Percentiles rank a stretch among this genome's conserved stretches.
Conservation (phyloP, 2,329 filamentous ascomycete genomes). For the Venturia aucupariae region DNA sequence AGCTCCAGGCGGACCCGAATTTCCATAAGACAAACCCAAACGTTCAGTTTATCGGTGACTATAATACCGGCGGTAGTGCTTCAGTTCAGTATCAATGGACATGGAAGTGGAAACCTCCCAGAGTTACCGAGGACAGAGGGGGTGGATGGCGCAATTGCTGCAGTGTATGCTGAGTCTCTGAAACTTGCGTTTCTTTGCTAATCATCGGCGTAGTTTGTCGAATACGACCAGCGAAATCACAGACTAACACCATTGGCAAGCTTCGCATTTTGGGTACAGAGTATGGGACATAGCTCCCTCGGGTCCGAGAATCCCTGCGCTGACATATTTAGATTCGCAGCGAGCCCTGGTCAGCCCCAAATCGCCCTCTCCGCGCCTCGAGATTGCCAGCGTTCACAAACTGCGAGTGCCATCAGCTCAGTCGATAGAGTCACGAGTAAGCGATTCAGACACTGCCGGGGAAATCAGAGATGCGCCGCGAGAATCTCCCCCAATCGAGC, state of each 20-base stretch:
- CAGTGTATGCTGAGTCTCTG: conserved; percentile 51
- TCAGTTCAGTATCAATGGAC: conserved; percentile 89
- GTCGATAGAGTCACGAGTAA: conserved; percentile 75
- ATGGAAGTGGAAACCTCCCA: conserved; percentile 95
- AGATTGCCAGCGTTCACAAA: conserved; percentile 63
- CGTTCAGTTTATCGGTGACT: conserved; percentile 90
- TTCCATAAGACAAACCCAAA: conserved; percentile 87
- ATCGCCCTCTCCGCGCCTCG: conserved; percentile 58
- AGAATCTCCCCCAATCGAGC: conserved; percentile 37
- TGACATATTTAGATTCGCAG: conserved; percentile 26
- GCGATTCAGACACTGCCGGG: conserved; percentile 52
- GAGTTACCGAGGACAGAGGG: conserved; percentile 66
- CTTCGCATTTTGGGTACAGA: conserved; percentile 93
- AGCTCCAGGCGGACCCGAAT: conserved; percentile 96
- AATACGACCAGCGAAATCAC: conserved; percentile 92
- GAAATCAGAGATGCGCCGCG: conserved; percentile 34
- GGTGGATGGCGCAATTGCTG: conserved; percentile 95
- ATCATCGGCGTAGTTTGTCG: conserved; percentile 61
- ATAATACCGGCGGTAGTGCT: conserved; percentile 68
- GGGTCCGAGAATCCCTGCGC: neutral
- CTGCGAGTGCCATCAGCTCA: conserved; percentile 79
- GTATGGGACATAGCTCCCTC: conserved; percentile 35
- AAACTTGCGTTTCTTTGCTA: neutral
- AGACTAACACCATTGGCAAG: conserved; percentile 77
- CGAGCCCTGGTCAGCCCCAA: conserved; percentile 30